phyloP scores from a whole-genome alignment of 2,329 filamentous ascomycete genomes.

The Trichophyton schoenleinii region DNA sequence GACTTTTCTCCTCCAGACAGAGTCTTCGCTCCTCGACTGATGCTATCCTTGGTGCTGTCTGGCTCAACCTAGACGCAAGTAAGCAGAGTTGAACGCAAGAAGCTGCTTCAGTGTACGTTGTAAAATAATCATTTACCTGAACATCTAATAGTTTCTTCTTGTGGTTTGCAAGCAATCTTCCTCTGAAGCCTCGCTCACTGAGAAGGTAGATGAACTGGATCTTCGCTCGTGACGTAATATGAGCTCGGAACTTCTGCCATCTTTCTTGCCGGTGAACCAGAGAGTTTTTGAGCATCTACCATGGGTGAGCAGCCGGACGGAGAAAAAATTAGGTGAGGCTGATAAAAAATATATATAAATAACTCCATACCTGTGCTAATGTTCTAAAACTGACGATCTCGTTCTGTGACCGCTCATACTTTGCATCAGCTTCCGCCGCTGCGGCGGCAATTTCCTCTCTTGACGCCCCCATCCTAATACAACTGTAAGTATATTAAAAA shows the following conservation, averaged over 20 bases:
- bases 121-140: conserved; percentile 39
- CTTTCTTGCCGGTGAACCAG: conserved; percentile 57
- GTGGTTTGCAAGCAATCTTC: conserved; percentile 69
- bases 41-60: conserved; percentile 54
- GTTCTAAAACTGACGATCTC: conserved; percentile 28
- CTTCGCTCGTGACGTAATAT: conserved; percentile 74
- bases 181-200: conserved; percentile 78
- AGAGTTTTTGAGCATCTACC: conserved; percentile 43
- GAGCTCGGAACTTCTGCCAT: conserved; percentile 69
- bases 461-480: conserved; percentile 44
- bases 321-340: conserved; percentile 7
- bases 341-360: too few relatives aligned
- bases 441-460: conserved; percentile 51
- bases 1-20: conserved; percentile 95
- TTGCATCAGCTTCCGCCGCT: conserved; percentile 26
- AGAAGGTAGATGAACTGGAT: conserved; percentile 80
- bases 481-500: conserved; percentile 17
- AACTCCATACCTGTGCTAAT: conserved; percentile 27
- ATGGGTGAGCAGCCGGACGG: background rate
- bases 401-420: conserved; percentile 25
- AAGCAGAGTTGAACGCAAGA: background rate
- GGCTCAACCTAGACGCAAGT: conserved; percentile 42
- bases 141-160: conserved; percentile 60
- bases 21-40: conserved; percentile 75
- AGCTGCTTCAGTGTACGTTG: background rate